These are phyloP conservation scores for Umbelopsis vinacea DNA, from an alignment of 192 early-diverging fungal genomes.

Conservation along the genomic window DNA sequence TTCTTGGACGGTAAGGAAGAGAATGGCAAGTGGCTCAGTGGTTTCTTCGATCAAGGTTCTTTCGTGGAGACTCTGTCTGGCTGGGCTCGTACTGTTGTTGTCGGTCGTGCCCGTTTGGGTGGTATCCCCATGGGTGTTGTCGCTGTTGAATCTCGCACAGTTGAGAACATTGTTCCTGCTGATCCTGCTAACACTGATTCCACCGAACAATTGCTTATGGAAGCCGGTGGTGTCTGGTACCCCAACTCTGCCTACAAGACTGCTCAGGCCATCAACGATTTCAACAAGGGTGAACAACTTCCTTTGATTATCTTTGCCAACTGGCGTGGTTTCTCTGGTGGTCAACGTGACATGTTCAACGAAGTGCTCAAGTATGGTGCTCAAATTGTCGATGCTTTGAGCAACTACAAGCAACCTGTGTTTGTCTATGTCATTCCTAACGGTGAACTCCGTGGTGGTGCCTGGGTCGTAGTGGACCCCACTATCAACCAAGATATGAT, in stretches of 20 bases:
- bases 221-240: conserved; percentile 98
- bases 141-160: conserved; percentile 93
- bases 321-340: conserved; percentile 99
- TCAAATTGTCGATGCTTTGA: conserved; percentile 95
- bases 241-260: conserved; percentile 99
- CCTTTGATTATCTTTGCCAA: conserved; percentile 99
- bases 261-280: conserved; percentile 98
- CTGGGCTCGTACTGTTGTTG: conserved; percentile 96
- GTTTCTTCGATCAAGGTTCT: conserved; percentile 98
- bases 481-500: conserved; percentile 97
- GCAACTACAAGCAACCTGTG: conserved; percentile 96
- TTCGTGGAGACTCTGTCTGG: conserved; percentile 95
- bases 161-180: conserved; percentile 90
- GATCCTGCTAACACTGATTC: conserved; percentile 94
- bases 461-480: conserved; percentile 98
- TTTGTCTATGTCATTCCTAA: conserved; percentile 95
- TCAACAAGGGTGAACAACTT: conserved; percentile 97
- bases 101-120: conserved; percentile 92
- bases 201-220: conserved; percentile 83
- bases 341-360: conserved; percentile 98
- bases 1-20: conserved; percentile 83
- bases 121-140: conserved; percentile 98
- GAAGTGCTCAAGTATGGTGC: conserved; percentile 98
- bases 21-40: conserved; percentile 75
- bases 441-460: conserved; percentile 97